Base-by-base conservation (phyloP, 2,329 filamentous ascomycete genomes). In the Boeremia exigua region DNA sequence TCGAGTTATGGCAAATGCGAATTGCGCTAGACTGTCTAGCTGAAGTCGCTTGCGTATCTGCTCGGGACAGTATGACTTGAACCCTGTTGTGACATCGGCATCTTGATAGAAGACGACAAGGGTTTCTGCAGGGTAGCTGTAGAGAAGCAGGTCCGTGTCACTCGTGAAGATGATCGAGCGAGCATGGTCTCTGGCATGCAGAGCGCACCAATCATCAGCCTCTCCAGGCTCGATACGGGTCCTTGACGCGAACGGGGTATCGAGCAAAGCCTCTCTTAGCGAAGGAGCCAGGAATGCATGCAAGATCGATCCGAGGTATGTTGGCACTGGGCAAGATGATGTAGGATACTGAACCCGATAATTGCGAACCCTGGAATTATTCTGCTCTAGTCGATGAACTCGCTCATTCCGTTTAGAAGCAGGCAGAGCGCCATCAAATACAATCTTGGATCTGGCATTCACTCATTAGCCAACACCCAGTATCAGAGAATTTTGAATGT, bases 351-450 rank as follows among this genome's bases (percentile, higher is more conserved):
- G 65, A 34, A 75, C 14, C 55, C 81, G 81, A 42, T 83, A 79
- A 2, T 75, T 73, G 34, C 82, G 80, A 19, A 93, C 76, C 19
- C 84, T 81, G 4, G 77, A 75, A 7, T 88, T 84, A 19, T 81
- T 84, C 17, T 79, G 81, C 45, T 85, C 78, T 32, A 90, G 79
- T 30, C 92, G 82, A 9, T 82, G 74, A 46, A 87, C 76, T 4
- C 92, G 84, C 6, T 86, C 84, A 0, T 77, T 71, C 30, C 82
- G 80, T 70, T 96, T 96, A 4, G 80, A 74, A 0, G 72, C 55
- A 0, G 94, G 94, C 1, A 98, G 81, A 52, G 86, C 88, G 12
- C 92, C 92, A 73, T 98, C 94, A 66, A 98, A 97, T 71, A 89
- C 92, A 48, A 97, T 89, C 42, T 82, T 85, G 54, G 84, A 64